A percentile compares a stretch with the other conserved stretches of the same genome.
Evolutionary conservation across 2,329 filamentous ascomycete species (phyloP).

Genomic region (Nothophaeocryptopus gaeumannii): DNA sequence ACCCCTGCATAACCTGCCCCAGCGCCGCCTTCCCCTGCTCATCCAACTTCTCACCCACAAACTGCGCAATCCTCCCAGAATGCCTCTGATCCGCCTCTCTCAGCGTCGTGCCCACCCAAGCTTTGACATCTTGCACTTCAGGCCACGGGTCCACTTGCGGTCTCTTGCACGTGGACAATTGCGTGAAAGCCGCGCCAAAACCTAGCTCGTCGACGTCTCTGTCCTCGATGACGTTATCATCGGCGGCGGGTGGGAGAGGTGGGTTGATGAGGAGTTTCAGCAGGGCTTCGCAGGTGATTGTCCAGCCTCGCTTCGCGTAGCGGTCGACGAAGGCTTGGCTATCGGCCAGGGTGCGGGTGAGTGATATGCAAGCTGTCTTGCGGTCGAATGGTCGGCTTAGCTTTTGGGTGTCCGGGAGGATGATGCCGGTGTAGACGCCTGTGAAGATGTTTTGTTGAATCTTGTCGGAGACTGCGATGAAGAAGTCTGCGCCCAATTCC

Average conservation of each 20-base stretch:
- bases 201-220: slow-evolving; percentile 91
- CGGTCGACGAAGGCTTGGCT: slow-evolving; percentile 77
- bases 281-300: slow-evolving; percentile 81
- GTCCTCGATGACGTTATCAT: slow-evolving; percentile 76
- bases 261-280: slow-evolving; percentile 87
- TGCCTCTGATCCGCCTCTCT: slow-evolving; percentile 73
- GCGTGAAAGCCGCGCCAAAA: slow-evolving; percentile 92
- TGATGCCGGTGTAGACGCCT: slow-evolving; percentile 79
- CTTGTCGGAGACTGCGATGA: slow-evolving; percentile 78
- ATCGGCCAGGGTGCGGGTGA: slow-evolving; percentile 87
- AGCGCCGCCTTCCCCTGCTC: slow-evolving; percentile 42
- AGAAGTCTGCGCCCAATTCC: slow-evolving; percentile 89
- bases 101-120: slow-evolving; percentile 80
- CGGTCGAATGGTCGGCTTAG: slow-evolving; percentile 83
- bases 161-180: slow-evolving; percentile 84
- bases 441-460: slow-evolving; percentile 77
- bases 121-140: slow-evolving; percentile 73
- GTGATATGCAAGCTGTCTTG: slow-evolving; percentile 87
- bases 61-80: slow-evolving; percentile 66
- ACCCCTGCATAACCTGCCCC: slow-evolving; percentile 36
- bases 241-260: slow-evolving; percentile 64
- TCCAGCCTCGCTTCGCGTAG: slow-evolving; percentile 76
- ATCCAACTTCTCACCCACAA: slow-evolving; percentile 67
- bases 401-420: slow-evolving; percentile 85
- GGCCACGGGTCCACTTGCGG: slow-evolving; percentile 76